These are phyloP conservation scores for Aaosphaeria pasadenensis DNA, from an alignment of 2,329 filamentous ascomycete genomes.

Conservation along the genomic window DNA sequence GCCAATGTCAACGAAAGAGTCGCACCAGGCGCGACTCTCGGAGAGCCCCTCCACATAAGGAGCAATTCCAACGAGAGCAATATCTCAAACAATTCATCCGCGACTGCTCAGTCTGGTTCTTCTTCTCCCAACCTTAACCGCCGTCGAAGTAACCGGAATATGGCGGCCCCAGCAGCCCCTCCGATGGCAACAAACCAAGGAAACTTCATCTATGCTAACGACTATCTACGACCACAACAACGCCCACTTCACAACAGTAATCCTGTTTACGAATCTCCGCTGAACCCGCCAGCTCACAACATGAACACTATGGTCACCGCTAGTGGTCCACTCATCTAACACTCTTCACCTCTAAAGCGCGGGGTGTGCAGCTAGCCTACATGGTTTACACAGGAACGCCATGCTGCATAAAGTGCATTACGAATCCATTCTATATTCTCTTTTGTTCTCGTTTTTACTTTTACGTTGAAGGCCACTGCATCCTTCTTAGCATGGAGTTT, in stretches of 20 bases:
- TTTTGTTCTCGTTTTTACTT: too few species aligned
- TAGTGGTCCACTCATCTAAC: slow-evolving; percentile 25
- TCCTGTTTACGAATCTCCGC: slow-evolving; percentile 23
- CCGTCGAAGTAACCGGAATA: slow-evolving; percentile 35
- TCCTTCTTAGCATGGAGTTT: too few species aligned
- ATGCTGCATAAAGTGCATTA: too few species aligned
- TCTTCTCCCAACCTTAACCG: slow-evolving; percentile 28
- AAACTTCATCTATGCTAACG: slow-evolving; percentile 25
- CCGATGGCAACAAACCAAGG: slow-evolving; percentile 15
- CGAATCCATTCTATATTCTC: too few species aligned
- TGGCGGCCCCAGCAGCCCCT: slow-evolving; percentile 19
- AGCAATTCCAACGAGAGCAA: slow-evolving; percentile 33
- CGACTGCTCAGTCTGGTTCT: slow-evolving; percentile 21
- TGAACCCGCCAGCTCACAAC: slow-evolving; percentile 20
- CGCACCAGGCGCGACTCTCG: not conserved
- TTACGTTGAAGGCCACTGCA: too few species aligned
- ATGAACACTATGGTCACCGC: slow-evolving; percentile 28
- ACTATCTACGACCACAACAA: slow-evolving; percentile 27
- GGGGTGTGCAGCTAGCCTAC: too few species aligned
- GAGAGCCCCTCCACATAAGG: slow-evolving; percentile 20
- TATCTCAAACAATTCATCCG: slow-evolving; percentile 26
- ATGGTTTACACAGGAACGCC: too few species aligned
- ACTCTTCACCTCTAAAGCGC: too few species aligned
- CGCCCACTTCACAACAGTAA: slow-evolving; percentile 14
- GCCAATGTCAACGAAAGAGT: slow-evolving; percentile 19